Conservation (phyloP, 1,139 yeast genomes). For the Saccharomyces hybrid region DNA sequence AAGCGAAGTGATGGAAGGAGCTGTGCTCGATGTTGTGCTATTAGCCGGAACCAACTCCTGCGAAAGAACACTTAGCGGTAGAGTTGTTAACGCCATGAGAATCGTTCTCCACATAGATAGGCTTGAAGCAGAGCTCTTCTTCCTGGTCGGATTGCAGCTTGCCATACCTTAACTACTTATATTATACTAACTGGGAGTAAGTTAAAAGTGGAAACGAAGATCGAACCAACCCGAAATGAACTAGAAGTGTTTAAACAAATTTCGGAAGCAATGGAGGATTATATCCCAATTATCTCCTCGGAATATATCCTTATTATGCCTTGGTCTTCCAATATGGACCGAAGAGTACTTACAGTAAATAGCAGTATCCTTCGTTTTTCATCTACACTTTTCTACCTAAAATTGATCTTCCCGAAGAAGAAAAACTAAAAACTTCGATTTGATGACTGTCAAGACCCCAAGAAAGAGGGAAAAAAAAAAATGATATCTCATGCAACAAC, state of each 20-base stretch:
- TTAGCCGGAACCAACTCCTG: neutral
- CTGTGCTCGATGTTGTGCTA: neutral
- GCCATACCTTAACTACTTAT: neutral
- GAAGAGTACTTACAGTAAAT: neutral
- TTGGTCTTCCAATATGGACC: neutral
- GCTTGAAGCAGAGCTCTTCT: neutral
- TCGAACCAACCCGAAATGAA: neutral
- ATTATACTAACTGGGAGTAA: neutral
- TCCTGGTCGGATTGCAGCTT: neutral
- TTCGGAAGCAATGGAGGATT: neutral
- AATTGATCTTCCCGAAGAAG: neutral
- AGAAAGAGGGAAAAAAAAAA: slow-evolving; percentile 4
- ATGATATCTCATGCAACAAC: neutral
- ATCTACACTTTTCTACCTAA: neutral
- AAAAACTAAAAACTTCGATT: neutral
- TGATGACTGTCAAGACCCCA: neutral
- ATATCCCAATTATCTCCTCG: neutral
- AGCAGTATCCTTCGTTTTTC: neutral
- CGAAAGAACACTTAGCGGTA: neutral
- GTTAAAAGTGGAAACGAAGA: neutral
- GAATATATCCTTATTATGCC: neutral
- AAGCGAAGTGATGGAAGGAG: neutral
- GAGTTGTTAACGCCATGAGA: neutral
- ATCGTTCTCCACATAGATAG: neutral
- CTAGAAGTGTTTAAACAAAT: neutral